A percentile compares a stretch with the other conserved stretches of the same genome.
Evolutionary conservation across 306 rosid species (phyloP).

Genomic region (Fragaria ananassa): DNA sequence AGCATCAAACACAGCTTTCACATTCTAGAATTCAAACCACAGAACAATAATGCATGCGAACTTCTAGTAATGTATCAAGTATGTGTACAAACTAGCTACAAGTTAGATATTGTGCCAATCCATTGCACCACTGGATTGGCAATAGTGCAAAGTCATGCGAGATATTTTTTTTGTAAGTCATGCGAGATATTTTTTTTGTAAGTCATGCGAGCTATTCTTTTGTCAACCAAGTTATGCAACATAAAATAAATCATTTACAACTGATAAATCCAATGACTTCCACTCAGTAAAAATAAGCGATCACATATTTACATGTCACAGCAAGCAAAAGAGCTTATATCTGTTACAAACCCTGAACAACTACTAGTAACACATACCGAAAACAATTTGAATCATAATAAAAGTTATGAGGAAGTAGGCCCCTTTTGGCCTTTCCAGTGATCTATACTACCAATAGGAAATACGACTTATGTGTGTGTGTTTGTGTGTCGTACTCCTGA

Average conservation of each 20-base stretch:
- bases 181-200: not conserved
- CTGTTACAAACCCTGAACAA: not conserved
- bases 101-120: too few species aligned
- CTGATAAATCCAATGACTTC: not conserved
- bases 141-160: not conserved
- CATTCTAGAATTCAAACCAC: constrained; percentile 35
- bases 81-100: not conserved
- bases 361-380: not conserved
- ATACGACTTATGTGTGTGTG: not conserved
- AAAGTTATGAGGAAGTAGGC: not conserved
- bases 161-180: not conserved
- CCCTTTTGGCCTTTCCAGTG: not conserved
- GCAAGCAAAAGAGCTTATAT: not conserved
- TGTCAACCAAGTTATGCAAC: not conserved
- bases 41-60: not conserved
- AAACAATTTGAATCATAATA: not conserved
- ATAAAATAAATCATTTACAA: not conserved
- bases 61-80: not conserved
- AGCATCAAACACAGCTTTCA: constrained; percentile 63
- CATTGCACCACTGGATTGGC: not conserved
- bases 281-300: not conserved
- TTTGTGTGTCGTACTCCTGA: not conserved
- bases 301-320: not conserved
- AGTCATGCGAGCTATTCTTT: not conserved
- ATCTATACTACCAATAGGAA: not conserved